Evolutionary conservation across 495 filamentous ascomycete species (phyloP).

Genomic region (Talaromyces liani): DNA sequence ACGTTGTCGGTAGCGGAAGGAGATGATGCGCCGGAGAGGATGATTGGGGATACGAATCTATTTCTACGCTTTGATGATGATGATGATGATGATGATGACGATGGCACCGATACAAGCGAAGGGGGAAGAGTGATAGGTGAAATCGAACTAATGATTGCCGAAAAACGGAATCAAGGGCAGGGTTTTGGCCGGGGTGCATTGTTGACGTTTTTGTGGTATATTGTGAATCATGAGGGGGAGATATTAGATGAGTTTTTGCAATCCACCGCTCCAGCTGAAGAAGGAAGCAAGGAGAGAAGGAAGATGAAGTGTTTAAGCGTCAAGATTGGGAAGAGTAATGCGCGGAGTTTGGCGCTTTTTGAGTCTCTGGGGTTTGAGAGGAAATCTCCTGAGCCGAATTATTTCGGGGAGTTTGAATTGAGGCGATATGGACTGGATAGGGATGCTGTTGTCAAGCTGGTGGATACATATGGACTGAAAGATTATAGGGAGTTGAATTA

Average conservation of each 20-base stretch:
- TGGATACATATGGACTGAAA: slow-evolving; percentile 21
- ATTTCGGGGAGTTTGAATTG: slow-evolving; percentile 62
- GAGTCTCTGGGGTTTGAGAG: slow-evolving; percentile 49
- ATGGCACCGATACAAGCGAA: slow-evolving; percentile 2
- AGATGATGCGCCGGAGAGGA: slow-evolving; percentile 46
- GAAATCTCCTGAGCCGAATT: slow-evolving; percentile 43
- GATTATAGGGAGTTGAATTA: slow-evolving; percentile 37
- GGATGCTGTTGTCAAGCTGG: slow-evolving; percentile 12
- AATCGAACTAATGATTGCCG: slow-evolving; percentile 84
- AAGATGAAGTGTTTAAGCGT: slow-evolving; percentile 39
- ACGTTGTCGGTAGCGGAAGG: slow-evolving; percentile 15
- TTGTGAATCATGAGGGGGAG: slow-evolving; percentile 35
- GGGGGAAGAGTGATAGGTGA: slow-evolving; percentile 49
- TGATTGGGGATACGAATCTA: slow-evolving; percentile 84
- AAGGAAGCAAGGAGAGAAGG: not conserved
- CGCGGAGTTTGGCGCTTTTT: slow-evolving; percentile 51
- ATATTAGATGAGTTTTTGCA: slow-evolving; percentile 54
- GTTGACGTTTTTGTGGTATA: slow-evolving; percentile 59
- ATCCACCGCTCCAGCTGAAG: not conserved
- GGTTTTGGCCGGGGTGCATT: slow-evolving; percentile 63
- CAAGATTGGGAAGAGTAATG: slow-evolving; percentile 53
- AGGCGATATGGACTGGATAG: slow-evolving; percentile 27
- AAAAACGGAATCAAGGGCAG: slow-evolving; percentile 42
- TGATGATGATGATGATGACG: slow-evolving; percentile 28
- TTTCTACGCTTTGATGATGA: slow-evolving; percentile 57